A percentile compares a stretch with the other conserved stretches of the same genome.
These are phyloP conservation scores for Leccinellum rugosiceps DNA, from an alignment of 768 basidiomycete species.

Conservation along the genomic window DNA sequence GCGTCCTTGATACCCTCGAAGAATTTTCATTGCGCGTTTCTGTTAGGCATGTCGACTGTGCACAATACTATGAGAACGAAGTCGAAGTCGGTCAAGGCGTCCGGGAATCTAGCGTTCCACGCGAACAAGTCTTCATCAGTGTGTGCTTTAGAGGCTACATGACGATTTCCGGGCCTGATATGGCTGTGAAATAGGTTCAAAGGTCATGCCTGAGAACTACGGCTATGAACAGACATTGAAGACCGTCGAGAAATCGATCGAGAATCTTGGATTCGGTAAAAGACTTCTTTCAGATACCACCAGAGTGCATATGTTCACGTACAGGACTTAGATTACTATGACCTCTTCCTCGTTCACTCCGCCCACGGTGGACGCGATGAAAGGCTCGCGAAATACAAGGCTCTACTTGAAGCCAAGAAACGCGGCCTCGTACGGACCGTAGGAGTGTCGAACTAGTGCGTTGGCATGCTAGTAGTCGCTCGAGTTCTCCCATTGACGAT, in stretches of 20 bases:
- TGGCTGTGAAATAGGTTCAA: slow-evolving; percentile 19
- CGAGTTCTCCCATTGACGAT: not conserved
- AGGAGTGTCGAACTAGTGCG: slow-evolving; percentile 51
- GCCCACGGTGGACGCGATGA: slow-evolving; percentile 37
- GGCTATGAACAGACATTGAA: slow-evolving; percentile 17
- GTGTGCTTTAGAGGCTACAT: not conserved
- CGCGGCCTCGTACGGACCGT: slow-evolving; percentile 37
- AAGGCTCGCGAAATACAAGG: slow-evolving; percentile 40
- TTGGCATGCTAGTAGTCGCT: not conserved
- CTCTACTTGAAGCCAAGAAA: slow-evolving; percentile 32
- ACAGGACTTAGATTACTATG: slow-evolving; percentile 37
- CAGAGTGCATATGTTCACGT: not conserved
- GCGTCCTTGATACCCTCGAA: not conserved
- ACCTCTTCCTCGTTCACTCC: slow-evolving; percentile 47
- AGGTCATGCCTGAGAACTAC: slow-evolving; percentile 1
- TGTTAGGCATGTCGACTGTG: slow-evolving; percentile 26
- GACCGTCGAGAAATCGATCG: slow-evolving; percentile 22
- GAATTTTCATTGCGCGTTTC: not conserved
- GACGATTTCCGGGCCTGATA: not conserved
- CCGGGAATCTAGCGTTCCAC: slow-evolving; percentile 17
- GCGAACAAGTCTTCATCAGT: slow-evolving; percentile 33
- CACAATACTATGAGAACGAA: slow-evolving; percentile 27
- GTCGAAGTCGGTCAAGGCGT: slow-evolving; percentile 25
- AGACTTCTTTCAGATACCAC: not conserved
- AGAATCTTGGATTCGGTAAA: slow-evolving; percentile 20